Percentiles rank a stretch among this genome's conserved stretches.
Conservation (phyloP, 164 flowering plant genomes). For the Vitis amurensis region DNA sequence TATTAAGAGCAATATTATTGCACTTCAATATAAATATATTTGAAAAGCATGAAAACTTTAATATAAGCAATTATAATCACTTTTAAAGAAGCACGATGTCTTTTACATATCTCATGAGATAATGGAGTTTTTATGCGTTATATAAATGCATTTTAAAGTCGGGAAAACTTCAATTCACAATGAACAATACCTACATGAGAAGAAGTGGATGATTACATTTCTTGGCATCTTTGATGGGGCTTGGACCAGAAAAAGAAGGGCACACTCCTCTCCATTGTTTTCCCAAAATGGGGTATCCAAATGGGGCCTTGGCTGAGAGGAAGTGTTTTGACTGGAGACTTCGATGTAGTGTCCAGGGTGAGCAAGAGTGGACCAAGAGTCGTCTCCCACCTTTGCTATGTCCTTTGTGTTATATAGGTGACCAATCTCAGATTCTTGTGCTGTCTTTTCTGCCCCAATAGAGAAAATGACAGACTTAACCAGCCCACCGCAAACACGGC, state of each 20-base stretch:
- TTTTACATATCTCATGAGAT: too few relatives aligned
- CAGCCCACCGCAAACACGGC: constrained; percentile 6
- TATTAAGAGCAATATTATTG: too few relatives aligned
- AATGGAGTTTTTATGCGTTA: too few relatives aligned
- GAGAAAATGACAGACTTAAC: constrained; percentile 16
- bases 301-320: not conserved
- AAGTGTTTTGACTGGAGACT: constrained; percentile 12
- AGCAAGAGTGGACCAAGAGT: constrained; percentile 25
- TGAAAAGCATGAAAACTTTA: too few relatives aligned
- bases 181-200: too few relatives aligned
- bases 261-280: not conserved
- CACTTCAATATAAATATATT: too few relatives aligned
- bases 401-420: not conserved
- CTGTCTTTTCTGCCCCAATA: constrained; percentile 32
- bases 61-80: too few relatives aligned
- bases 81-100: too few relatives aligned
- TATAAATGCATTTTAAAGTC: too few relatives aligned
- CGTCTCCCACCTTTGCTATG: constrained; percentile 28
- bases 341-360: constrained; percentile 21
- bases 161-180: too few relatives aligned
- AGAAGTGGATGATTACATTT: not conserved
- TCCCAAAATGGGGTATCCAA: not conserved
- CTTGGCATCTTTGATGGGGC: not conserved
- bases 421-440: constrained; percentile 20
- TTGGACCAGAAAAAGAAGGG: not conserved